Evolutionary conservation across 2,329 filamentous ascomycete species (phyloP).

Genomic region (Knufia petricola): DNA sequence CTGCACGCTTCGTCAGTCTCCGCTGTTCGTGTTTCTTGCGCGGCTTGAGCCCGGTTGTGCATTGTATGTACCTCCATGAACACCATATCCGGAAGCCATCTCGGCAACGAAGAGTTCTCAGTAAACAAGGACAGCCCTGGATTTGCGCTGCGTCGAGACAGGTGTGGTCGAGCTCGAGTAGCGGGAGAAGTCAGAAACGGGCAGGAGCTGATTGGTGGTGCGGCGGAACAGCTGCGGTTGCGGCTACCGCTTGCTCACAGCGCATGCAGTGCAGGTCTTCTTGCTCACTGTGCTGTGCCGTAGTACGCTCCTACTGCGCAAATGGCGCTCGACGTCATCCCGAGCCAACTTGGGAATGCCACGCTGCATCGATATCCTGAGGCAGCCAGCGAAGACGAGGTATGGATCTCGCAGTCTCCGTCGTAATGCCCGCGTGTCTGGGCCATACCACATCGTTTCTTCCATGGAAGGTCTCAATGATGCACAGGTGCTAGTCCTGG

Average conservation of each 20-base stretch:
- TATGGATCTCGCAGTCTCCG: neutral
- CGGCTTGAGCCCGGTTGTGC: slow-evolving; percentile 17
- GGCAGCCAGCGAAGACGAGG: neutral
- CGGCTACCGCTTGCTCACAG: neutral
- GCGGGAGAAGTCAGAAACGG: neutral
- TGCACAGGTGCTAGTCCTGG: slow-evolving; percentile 49
- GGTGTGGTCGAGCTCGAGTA: neutral
- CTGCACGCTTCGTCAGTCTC: slow-evolving; percentile 31
- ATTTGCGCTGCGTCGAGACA: neutral
- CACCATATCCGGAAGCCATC: slow-evolving; percentile 44
- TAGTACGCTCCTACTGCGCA: too few species aligned
- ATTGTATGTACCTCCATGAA: slow-evolving; percentile 46
- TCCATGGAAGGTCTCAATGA: slow-evolving; percentile 36
- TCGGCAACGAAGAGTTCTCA: slow-evolving; percentile 13
- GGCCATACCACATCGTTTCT: too few species aligned
- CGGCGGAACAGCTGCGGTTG: slow-evolving; percentile 2
- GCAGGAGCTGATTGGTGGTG: slow-evolving; percentile 1
- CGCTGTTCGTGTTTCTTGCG: neutral
- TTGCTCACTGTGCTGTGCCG: too few species aligned
- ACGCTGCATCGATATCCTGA: too few species aligned
- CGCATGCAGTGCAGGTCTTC: neutral
- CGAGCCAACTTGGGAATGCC: neutral
- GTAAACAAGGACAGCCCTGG: neutral
- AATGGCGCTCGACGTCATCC: slow-evolving; percentile 3
- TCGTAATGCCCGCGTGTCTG: neutral